These are phyloP conservation scores for Madurella mycetomatis DNA, from an alignment of 2,329 filamentous ascomycete species.

Conservation along the genomic window DNA sequence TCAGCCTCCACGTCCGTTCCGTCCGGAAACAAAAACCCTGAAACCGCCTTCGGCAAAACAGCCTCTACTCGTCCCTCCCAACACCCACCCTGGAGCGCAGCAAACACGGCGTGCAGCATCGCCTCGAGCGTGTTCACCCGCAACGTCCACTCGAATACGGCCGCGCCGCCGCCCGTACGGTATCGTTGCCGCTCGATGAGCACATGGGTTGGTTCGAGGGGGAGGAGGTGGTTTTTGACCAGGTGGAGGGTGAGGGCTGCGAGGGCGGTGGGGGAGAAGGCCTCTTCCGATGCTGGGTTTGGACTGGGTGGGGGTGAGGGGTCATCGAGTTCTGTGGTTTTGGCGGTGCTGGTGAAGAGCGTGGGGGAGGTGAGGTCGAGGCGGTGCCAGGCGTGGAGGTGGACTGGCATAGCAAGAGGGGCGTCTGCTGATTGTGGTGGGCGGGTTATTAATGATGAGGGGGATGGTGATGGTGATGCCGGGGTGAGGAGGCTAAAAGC, in stretches of 20 bases:
- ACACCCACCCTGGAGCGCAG: conserved; percentile 42
- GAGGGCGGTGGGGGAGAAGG: conserved; percentile 34
- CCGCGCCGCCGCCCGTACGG: conserved; percentile 58
- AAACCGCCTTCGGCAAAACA: conserved; percentile 51
- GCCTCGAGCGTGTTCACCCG: conserved; percentile 77
- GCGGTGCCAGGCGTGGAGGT: conserved; percentile 26
- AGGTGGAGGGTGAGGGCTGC: conserved; percentile 32
- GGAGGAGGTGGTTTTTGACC: conserved; percentile 36
- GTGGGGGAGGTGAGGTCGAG: conserved; percentile 23
- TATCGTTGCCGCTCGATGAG: conserved; percentile 62
- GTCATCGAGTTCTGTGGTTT: background rate
- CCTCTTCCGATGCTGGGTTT: conserved; percentile 14
- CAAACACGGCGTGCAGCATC: conserved; percentile 70
- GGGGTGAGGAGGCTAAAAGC: conserved; percentile 61
- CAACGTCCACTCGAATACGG: conserved; percentile 77
- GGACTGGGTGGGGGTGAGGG: background rate
- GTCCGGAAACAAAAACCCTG: conserved; percentile 41
- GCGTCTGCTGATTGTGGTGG: background rate
- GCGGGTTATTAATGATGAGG: conserved; percentile 6
- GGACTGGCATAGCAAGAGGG: background rate
- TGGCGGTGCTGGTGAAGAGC: conserved; percentile 10
- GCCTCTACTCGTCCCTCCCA: conserved; percentile 42
- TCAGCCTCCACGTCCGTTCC: background rate
- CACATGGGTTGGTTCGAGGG: conserved; percentile 59
- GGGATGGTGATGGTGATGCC: background rate